Evolutionary conservation across 2,329 filamentous ascomycete genomes (phyloP).

Genomic region (Fusarium buxicola): DNA sequence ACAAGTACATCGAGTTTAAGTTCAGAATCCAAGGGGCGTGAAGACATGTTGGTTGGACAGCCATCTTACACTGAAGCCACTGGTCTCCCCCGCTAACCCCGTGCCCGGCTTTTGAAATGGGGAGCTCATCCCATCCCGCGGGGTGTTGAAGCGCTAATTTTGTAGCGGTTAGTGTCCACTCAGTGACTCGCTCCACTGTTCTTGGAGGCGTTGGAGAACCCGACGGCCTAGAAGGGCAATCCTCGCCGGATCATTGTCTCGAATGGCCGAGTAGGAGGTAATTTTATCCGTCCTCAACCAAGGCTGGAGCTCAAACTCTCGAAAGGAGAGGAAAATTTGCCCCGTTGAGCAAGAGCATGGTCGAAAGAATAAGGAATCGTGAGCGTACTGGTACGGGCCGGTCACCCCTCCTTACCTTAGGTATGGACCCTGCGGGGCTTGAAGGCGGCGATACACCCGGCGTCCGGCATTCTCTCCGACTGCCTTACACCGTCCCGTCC

Average conservation of each 20-base stretch:
- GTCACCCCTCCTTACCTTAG: conserved; percentile 12
- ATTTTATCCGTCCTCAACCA: background rate
- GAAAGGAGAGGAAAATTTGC: background rate
- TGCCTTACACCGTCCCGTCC: background rate
- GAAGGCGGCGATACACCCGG: conserved; percentile 7
- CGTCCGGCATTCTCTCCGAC: conserved; percentile 36
- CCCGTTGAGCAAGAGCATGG: background rate
- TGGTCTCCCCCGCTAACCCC: conserved; percentile 34
- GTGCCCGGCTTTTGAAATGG: conserved; percentile 1
- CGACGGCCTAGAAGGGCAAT: conserved; percentile 15
- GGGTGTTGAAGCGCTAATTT: conserved; percentile 26
- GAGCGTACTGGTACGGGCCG: conserved; percentile 5
- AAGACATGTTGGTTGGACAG: conserved; percentile 5
- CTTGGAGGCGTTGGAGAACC: conserved; percentile 36
- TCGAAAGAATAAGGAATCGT: background rate
- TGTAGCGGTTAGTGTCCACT: conserved; percentile 7
- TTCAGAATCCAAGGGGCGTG: background rate
- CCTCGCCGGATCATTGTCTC: conserved; percentile 12
- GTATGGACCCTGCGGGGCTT: conserved; percentile 16
- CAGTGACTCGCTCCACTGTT: conserved; percentile 5
- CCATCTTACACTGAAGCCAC: background rate
- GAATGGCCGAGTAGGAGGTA: background rate
- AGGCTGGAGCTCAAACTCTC: background rate
- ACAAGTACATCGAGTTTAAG: conserved; percentile 1
- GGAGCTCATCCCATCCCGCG: conserved; percentile 24